phyloP scores from a whole-genome alignment of 75 land plant species.

The Selaginella tamariscina region DNA sequence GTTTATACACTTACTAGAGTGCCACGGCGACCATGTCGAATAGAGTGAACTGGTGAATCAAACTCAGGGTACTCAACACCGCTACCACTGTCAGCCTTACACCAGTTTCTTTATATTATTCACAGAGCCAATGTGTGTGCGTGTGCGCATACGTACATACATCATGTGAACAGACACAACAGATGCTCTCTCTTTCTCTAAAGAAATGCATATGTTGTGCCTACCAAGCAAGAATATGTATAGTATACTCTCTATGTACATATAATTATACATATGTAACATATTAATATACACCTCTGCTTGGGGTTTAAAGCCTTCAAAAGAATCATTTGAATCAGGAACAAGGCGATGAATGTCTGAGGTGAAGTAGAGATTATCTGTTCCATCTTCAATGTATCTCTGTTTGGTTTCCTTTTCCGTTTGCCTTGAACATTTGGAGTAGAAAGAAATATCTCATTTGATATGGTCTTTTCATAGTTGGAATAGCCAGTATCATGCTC shows the following conservation, averaged over 20 bases:
- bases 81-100: conserved; percentile 16
- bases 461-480: background rate
- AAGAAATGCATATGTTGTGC: too few species aligned
- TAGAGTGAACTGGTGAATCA: conserved; percentile 14
- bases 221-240: too few species aligned
- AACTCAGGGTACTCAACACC: conserved; percentile 12
- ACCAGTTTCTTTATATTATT: too few species aligned
- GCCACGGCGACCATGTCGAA: conserved; percentile 3
- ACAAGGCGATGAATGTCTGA: background rate
- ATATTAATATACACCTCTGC: too few species aligned
- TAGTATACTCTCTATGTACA: too few species aligned
- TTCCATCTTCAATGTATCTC: conserved; percentile 77
- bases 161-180: too few species aligned
- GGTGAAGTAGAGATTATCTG: conserved; percentile 1
- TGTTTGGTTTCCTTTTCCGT: conserved; percentile 80
- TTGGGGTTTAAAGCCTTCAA: conserved; percentile 6
- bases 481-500: too few species aligned
- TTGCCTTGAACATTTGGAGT: conserved; percentile 28
- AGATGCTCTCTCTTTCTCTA: too few species aligned
- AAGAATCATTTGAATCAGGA: background rate
- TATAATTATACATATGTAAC: too few species aligned
- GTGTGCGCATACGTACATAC: too few species aligned
- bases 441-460: background rate
- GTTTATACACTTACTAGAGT: conserved; percentile 10
- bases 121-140: too few species aligned